Base-by-base conservation (phyloP, 2,329 filamentous ascomycete species). In the Neofusicoccum laricinum region DNA sequence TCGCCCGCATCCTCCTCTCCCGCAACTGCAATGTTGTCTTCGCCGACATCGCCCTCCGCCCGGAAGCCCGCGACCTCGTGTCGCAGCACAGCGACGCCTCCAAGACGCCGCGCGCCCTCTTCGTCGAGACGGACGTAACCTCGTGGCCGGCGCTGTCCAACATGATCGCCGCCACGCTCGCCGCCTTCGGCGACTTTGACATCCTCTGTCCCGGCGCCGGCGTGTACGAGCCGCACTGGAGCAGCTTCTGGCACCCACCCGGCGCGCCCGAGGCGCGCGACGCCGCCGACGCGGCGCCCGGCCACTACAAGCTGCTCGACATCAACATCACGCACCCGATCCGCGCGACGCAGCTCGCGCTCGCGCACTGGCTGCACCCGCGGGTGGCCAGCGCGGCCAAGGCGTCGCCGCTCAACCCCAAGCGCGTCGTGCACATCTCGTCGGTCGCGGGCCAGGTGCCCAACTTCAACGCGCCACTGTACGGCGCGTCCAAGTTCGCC, bases 181-280 rank as follows among this genome's bases (percentile, higher is more conserved):
- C 64, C 19, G 68, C 72, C 53, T 78, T 79, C 61, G 72, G 72
- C 3, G 71, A 69, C 19, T 69, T 78, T 3, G 81, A 84, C 64
- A 78, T 84, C 48, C 77, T 82, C 14, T 81, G 80, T 61, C 81
- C 81, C 0, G 80, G 81, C 17, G 81, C 81, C 2, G 81, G 81
- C 5, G 72, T 83, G 30, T 83, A 77, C 72, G 81, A 84, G 61
- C 80, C 80, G 0, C 72, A 78, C 61, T 81, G 76, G 72, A 75
- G 71, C 63, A 82, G 81, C 69, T 83, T 82, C 72, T 83, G 80
- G 80, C 74, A 80, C 63, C 80, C 80, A 0, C 81, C 81, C 0
- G 80, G 80, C 12, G 25, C 32, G 58, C 14, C 67, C 0, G 68
- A 67, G 34, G 74, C 74, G 2, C 77, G 70, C 63, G 80, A 82